A percentile compares a stretch with the other conserved stretches of the same genome.
These are phyloP conservation scores for Pythium apleroticum DNA, from an alignment of 352 stramenopile species.

Conservation along the genomic window DNA sequence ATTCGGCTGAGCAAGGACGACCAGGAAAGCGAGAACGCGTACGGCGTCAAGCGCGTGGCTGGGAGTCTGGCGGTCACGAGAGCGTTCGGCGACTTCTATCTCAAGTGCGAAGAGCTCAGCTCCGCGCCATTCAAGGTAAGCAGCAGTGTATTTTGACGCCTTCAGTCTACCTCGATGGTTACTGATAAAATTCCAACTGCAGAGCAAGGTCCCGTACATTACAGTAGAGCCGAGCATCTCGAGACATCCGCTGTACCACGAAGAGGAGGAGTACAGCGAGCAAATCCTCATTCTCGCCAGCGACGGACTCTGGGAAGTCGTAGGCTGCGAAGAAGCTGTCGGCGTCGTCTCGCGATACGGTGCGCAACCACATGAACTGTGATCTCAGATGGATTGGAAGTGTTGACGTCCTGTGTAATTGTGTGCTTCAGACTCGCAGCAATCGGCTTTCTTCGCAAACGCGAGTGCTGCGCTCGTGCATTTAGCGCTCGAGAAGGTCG, in stretches of 20 bases:
- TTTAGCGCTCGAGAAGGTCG: constrained; percentile 65
- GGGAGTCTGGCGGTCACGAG: constrained; percentile 90
- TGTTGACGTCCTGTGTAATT: background rate
- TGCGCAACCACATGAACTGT: constrained; percentile 23
- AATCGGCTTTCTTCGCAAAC: constrained; percentile 45
- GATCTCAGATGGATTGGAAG: background rate
- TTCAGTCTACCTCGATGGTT: background rate
- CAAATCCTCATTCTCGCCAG: constrained; percentile 79
- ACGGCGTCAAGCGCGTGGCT: constrained; percentile 89
- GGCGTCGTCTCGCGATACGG: constrained; percentile 71
- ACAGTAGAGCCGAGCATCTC: constrained; percentile 66
- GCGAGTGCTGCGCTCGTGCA: constrained; percentile 65
- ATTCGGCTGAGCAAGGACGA: constrained; percentile 93
- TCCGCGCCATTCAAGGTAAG: constrained; percentile 90
- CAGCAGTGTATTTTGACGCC: background rate
- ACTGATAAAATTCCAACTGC: background rate
- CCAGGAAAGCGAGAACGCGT: constrained; percentile 58
- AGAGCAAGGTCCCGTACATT: constrained; percentile 84
- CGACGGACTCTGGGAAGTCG: constrained; percentile 82
- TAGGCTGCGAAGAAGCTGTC: constrained; percentile 61
- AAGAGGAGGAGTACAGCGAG: constrained; percentile 49
- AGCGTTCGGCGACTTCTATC: constrained; percentile 92
- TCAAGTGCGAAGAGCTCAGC: constrained; percentile 92
- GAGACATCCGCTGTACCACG: constrained; percentile 40
- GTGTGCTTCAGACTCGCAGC: constrained; percentile 6